Conservation (phyloP, 2,329 filamentous ascomycete species). For the Colletotrichum sp. region DNA sequence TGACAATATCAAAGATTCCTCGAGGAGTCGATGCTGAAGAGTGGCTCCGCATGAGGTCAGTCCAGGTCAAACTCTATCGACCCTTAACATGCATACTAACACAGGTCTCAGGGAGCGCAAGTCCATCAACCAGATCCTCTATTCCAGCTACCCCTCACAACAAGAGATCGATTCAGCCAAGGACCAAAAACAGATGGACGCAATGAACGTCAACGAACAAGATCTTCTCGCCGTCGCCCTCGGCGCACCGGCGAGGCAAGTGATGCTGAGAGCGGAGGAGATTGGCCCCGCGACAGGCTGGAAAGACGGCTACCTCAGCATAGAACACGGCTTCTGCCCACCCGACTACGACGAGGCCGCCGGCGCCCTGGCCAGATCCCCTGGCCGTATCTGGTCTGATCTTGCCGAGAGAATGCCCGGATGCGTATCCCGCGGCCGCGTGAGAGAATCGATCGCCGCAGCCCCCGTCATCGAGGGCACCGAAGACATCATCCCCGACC, state of each 20-base stretch:
- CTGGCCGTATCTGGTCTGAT: conserved; percentile 58
- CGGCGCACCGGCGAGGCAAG: conserved; percentile 58
- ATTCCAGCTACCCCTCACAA: conserved; percentile 44
- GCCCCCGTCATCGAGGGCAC: conserved; percentile 54
- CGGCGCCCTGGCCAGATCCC: conserved; percentile 49
- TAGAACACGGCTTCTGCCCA: conserved; percentile 56
- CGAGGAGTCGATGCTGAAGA: conserved; percentile 47
- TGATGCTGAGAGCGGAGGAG: conserved; percentile 56
- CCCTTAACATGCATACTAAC: background rate
- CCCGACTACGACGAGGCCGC: conserved; percentile 54
- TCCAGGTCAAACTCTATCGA: rapidly evolving
- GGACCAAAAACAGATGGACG: conserved; percentile 43
- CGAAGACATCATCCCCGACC: conserved; percentile 53
- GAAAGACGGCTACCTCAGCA: conserved; percentile 56
- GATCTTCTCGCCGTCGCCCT: conserved; percentile 56
- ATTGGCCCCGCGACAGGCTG: conserved; percentile 55
- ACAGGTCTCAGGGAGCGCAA: conserved; percentile 42
- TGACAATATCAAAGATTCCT: conserved; percentile 40
- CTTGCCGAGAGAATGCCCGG: conserved; percentile 59
- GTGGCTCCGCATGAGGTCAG: conserved; percentile 47
- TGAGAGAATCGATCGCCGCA: conserved; percentile 52
- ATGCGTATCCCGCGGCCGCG: conserved; percentile 52
- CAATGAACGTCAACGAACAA: conserved; percentile 50
- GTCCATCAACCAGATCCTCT: conserved; percentile 52
- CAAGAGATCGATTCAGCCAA: conserved; percentile 44